Percentiles rank a stretch among this genome's conserved stretches.
Evolutionary conservation across 2,329 filamentous ascomycete species (phyloP).

Genomic region (Cryphonectria naterciae): DNA sequence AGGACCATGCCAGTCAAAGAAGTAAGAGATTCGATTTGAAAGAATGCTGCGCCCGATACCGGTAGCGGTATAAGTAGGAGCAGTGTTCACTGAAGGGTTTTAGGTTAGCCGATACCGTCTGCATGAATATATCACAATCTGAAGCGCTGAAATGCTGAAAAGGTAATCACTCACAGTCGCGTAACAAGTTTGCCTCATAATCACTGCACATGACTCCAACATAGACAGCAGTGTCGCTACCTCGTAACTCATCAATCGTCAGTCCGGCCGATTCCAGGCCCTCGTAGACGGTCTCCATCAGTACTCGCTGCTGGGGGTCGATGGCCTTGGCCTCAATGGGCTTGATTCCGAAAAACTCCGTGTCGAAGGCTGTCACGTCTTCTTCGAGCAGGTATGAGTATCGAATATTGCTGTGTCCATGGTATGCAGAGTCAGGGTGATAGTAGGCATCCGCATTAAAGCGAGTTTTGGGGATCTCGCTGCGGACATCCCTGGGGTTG

Average conservation of each 20-base stretch:
- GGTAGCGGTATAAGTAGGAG: not conserved
- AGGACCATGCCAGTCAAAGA: slow-evolving; percentile 45
- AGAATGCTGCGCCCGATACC: slow-evolving; percentile 34
- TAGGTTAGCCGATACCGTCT: not conserved
- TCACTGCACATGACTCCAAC: slow-evolving; percentile 34
- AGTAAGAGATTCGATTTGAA: slow-evolving; percentile 45
- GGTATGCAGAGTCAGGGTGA: slow-evolving; percentile 31
- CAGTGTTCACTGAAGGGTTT: not conserved
- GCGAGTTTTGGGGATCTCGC: slow-evolving; percentile 12
- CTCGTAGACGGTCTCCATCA: slow-evolving; percentile 46
- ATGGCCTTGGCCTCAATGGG: slow-evolving; percentile 40
- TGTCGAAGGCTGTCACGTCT: slow-evolving; percentile 37
- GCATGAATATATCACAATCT: not conserved
- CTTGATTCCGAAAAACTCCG: slow-evolving; percentile 43
- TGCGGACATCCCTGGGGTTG: slow-evolving; percentile 17
- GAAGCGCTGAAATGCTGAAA: slow-evolving; percentile 6
- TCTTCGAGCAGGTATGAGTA: slow-evolving; percentile 33
- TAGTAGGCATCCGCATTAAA: slow-evolving; percentile 31
- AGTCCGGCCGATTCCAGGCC: slow-evolving; percentile 33
- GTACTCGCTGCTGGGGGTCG: slow-evolving; percentile 44
- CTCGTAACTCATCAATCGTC: slow-evolving; percentile 16
- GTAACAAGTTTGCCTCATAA: slow-evolving; percentile 27
- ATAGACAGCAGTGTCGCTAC: slow-evolving; percentile 31
- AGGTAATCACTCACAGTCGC: slow-evolving; percentile 15
- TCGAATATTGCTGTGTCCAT: slow-evolving; percentile 33